Base-by-base conservation (phyloP, 1,139 yeast genomes). In the Suhomyces maxii region DNA sequence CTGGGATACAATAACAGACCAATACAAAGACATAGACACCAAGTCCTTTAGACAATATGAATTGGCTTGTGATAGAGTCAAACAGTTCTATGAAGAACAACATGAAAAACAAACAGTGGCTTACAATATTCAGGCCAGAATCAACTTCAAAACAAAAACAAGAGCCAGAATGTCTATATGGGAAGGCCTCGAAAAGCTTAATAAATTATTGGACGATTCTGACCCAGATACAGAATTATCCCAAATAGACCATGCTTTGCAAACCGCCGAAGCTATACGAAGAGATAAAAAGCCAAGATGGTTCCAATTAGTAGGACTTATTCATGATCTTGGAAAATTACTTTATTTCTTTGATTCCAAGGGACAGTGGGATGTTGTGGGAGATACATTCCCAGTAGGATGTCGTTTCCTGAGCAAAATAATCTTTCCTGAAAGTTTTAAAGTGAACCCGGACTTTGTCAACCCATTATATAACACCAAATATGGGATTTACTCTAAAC, bases 301-400 rank as follows among this genome's bases (percentile, higher is more conserved):
- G 90, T 84, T 84, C 69, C 90, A 84, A 61, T 65, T 84, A 18
- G 89, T 85, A 7, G 90, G 90, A 0, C 65, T 84, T 37, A 82
- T 84, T 36, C 90, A 84, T 58, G 90, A 84, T 60, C 67, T 84
- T 51, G 90, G 90, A 1, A 84, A 84, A 58, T 69, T 84, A 18
- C 68, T 84, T 26, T 84, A 84, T 59, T 84, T 84, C 54, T 84
- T 79, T 56, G 89, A 83, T 56, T 83, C 89, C 26, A 73, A 79
- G 55, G 89, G 89, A 8, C 89, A 84, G 59, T 84, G 90, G 90
- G 89, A 84, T 57, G 90, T 84, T n/a, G 90, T 84, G 18, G 90
- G 90, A 6, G 90, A 84, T 57, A 84, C 90, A 0, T 84, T 84
- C 58, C 88, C 89, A 0, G 88, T 84, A 28, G 90, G 90, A 2